Evolutionary conservation across 2,329 filamentous ascomycete genomes (phyloP).

Genomic region (Ophiostoma montium): DNA sequence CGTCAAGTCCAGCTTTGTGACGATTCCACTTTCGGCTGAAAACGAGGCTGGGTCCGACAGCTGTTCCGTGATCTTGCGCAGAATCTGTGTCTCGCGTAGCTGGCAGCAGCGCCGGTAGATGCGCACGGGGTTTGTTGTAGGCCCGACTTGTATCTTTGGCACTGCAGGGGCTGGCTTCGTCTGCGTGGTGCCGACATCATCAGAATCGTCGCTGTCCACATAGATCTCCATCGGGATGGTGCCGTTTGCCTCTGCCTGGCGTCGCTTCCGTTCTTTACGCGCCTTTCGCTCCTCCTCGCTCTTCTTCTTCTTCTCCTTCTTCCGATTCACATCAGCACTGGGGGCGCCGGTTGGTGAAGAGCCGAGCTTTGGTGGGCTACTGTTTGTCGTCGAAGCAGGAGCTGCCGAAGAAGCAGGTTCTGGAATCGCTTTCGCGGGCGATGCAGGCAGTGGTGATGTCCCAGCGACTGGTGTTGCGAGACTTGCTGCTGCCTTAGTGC

Average conservation of each 20-base stretch:
- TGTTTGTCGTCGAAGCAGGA: not conserved
- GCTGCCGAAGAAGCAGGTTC: slow-evolving; percentile 18
- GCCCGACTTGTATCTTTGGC: slow-evolving; percentile 46
- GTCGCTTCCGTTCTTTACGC: slow-evolving; percentile 75
- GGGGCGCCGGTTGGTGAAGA: slow-evolving; percentile 12
- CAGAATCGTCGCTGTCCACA: slow-evolving; percentile 49
- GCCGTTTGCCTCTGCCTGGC: slow-evolving; percentile 76
- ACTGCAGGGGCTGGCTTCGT: slow-evolving; percentile 11
- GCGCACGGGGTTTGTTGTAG: slow-evolving; percentile 79
- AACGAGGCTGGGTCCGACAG: slow-evolving; percentile 58
- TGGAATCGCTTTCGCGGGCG: not conserved
- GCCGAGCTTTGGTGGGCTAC: not conserved
- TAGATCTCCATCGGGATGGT: slow-evolving; percentile 72
- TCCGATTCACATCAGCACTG: slow-evolving; percentile 37
- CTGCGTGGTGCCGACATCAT: slow-evolving; percentile 13
- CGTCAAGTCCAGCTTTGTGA: slow-evolving; percentile 70
- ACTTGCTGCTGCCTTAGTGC: not conserved
- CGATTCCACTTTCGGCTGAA: slow-evolving; percentile 54
- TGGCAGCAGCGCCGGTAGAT: slow-evolving; percentile 95
- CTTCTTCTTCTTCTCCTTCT: slow-evolving; percentile 92
- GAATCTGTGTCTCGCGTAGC: slow-evolving; percentile 76
- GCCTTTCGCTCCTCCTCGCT: slow-evolving; percentile 89
- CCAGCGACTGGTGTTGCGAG: not conserved
- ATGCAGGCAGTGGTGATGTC: not conserved
- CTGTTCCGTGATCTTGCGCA: slow-evolving; percentile 85